Evolutionary conservation across 2,329 filamentous ascomycete species (phyloP).

Genomic region (Sporothrix brasiliensis): DNA sequence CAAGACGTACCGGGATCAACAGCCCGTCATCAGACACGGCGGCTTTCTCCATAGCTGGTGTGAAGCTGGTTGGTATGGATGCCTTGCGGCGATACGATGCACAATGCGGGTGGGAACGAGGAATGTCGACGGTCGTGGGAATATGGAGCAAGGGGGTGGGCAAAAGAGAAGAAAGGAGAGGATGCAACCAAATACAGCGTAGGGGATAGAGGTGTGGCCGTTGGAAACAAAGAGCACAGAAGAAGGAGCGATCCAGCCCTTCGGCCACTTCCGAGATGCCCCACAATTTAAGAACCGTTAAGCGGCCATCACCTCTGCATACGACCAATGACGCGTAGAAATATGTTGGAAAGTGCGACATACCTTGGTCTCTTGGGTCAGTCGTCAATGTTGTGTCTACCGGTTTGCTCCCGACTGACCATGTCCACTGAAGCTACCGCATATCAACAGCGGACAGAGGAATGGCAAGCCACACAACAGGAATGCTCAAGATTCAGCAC

Average conservation of each 20-base stretch:
- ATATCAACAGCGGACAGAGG: slow-evolving; percentile 1
- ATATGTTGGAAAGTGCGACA: too few relatives aligned
- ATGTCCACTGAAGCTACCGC: background rate
- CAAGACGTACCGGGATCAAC: slow-evolving; percentile 38
- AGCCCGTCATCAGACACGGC: slow-evolving; percentile 39
- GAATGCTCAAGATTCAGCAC: background rate
- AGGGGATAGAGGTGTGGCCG: background rate
- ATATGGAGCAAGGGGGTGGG: background rate
- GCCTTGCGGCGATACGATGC: background rate
- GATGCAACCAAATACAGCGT: background rate
- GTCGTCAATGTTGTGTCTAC: background rate
- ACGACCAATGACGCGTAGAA: background rate
- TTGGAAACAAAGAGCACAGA: background rate
- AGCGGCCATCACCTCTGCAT: background rate
- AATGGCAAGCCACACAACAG: background rate
- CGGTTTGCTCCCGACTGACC: background rate
- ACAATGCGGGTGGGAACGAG: background rate
- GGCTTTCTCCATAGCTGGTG: slow-evolving; percentile 42
- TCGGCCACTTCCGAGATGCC: slow-evolving; percentile 30
- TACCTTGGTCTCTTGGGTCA: background rate
- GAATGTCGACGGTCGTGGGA: background rate
- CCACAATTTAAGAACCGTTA: background rate
- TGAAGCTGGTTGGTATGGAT: background rate
- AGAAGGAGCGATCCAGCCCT: slow-evolving; percentile 15
- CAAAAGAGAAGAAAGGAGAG: background rate